Evolutionary conservation across 352 stramenopile species (phyloP), one percentile per base, ranked within the genome.

Genomic region (Phytophthora constricta): DNA sequence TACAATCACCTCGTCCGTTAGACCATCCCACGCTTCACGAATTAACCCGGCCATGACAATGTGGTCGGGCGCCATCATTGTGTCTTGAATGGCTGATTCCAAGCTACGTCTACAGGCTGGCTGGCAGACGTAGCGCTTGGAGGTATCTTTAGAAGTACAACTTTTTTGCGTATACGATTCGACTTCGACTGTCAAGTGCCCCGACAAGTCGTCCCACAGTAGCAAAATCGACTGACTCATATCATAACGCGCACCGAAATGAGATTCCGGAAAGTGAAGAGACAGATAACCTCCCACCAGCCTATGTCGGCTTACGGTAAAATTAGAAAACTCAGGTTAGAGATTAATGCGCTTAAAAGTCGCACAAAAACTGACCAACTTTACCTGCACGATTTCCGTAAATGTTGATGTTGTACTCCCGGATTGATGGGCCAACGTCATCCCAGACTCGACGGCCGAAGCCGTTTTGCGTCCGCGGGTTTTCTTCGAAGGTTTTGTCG

Each of bases 201-300:
- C 49, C 0, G 41, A 58, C 20, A 65, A 65, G 50, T 71, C 63
- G 28, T 71, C 56, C n/a, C 51, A 47, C 20, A 71, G 31, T 0
- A 71, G 42, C 7, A 71, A 14, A 1, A 71, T 14, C 2, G 47
- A 17, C 23, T 56, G 39, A 43, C 25, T 13, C 16, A 16, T 26
- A 22, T 33, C 16, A 1, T 2, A 7, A 4, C 55, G 26, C n/a
- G 22, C 22, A 19, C 27, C 25, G 42, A 70, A 70, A 26, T 58
- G 28, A n/a, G 17, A 61, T 13, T 47, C 41, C 0, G 65, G 43
- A 51, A 65, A 65, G 20, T 57, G 9, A 4, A 62, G 26, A 5
- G 49, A 56, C 0, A 65, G 11, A 0, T 53, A 22, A 2, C n/a
- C 26, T 61, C 56, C 55, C 62, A 65, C 56, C 55, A 65, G 11